Conservation (phyloP, 768 basidiomycete species). For the Lenzites betulinus region DNA sequence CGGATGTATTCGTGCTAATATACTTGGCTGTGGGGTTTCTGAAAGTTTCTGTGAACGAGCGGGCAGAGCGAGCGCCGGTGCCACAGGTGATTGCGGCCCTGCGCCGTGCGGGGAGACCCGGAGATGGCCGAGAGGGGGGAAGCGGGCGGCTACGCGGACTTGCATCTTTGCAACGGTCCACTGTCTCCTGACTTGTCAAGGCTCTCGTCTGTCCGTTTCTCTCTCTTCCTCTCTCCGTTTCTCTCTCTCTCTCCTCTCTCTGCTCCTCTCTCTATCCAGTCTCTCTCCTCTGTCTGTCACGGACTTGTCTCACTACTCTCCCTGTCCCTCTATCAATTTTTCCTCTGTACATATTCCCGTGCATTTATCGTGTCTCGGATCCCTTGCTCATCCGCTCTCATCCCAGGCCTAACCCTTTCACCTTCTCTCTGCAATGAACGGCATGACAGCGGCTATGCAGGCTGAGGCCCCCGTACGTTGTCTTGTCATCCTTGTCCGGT, state of each 20-base stretch:
- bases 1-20: constrained; percentile 5
- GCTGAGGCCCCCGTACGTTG: constrained; percentile 78
- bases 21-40: neutral
- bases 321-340: constrained; percentile 28
- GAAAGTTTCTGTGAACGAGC: neutral
- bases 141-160: constrained; percentile 12
- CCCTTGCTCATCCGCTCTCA: constrained; percentile 22
- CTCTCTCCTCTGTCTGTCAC: constrained; percentile 54
- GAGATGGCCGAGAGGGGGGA: constrained; percentile 28
- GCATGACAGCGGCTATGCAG: constrained; percentile 66
- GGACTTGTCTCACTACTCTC: constrained; percentile 35
- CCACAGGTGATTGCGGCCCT: constrained; percentile 26
- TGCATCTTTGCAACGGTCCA: constrained; percentile 24
- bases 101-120: too few species aligned
- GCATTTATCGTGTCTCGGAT: constrained; percentile 5
- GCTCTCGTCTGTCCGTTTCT: constrained; percentile 39
- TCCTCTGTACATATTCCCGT: constrained; percentile 30
- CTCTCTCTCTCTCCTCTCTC: constrained; percentile 46
- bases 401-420: constrained; percentile 32
- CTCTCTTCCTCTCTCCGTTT: constrained; percentile 44
- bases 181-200: constrained; percentile 34
- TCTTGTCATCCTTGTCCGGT: constrained; percentile 1
- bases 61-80: neutral
- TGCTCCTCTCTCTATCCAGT: constrained; percentile 52
- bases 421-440: constrained; percentile 63